Base-by-base conservation (phyloP, 306 rosid species). In the Lathyrus aphaca region DNA sequence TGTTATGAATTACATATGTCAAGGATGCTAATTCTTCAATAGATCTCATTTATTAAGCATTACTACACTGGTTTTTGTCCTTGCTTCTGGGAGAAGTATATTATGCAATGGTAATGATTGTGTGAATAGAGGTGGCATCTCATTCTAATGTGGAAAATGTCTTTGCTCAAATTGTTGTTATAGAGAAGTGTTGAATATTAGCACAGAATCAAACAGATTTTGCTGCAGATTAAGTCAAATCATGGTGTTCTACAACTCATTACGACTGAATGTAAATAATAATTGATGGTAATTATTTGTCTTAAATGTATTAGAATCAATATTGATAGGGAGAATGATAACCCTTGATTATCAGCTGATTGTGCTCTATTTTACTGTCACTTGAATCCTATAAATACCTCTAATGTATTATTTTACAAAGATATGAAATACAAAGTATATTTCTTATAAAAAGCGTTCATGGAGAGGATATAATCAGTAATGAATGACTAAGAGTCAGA, bases 61-160 rank as follows among this genome's bases (percentile, higher is more conserved):
- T 55, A 13, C 17, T 0, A 4, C 3, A 13, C 58, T 19, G 30
- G 58, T 51, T 51, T 51, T 53, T 53, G 30, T 53, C n/a, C 15
- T 21, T 53, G 32, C n/a, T 53, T 53, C 35, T 21, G 35, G 32
- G 11, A 53, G 29, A 53, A 53, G 14, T 53, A 21, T 53, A 19
- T 21, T 21, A 9, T 12, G 5, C 38, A 55, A 23, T 4, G 35
- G 16, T 21, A 54, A 55, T 12, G 27, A 23, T 55, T 25, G 38
- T 13, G 38, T 55, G 38, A 15, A 55, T 55, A 37, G 62, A 55
- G 38, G 62, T 55, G 62, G 62, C 17, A 55, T 55, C 37, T 13
- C 32, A 51, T 51, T 51, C 58, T 19, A 3, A 0, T 21, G 40
- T 57, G 42, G 42, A 57, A 57, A 57, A 57, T 68, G 37, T 19